Percentiles rank a stretch among this genome's conserved stretches.
Evolutionary conservation across 176 grass and related monocot species (phyloP).

Genomic region (Aegilops longissima): DNA sequence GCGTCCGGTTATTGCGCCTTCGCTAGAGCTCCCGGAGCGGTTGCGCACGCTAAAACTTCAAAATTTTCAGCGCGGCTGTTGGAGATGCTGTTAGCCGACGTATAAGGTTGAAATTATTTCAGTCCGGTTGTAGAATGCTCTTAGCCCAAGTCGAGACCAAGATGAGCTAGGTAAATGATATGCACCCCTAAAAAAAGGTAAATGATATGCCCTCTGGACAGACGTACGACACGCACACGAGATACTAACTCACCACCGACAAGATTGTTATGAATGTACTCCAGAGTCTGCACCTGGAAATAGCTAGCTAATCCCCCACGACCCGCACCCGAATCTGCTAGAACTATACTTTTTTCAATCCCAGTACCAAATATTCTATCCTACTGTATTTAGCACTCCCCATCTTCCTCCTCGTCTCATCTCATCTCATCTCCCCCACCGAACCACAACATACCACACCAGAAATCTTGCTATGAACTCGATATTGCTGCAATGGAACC

Average conservation of each 20-base stretch:
- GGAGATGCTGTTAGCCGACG: too few species aligned
- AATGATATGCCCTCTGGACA: too few species aligned
- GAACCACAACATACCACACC: not conserved
- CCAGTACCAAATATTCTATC: constrained; percentile 12
- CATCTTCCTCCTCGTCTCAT: not conserved
- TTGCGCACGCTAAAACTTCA: too few species aligned
- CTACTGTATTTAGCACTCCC: constrained; percentile 2
- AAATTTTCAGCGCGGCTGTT: too few species aligned
- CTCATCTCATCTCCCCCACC: not conserved
- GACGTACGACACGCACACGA: too few species aligned
- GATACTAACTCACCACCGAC: not conserved
- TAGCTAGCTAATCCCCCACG: not conserved
- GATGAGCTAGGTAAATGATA: too few species aligned
- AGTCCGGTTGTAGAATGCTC: too few species aligned
- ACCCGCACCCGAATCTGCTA: not conserved
- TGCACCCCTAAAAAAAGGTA: too few species aligned
- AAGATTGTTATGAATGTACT: constrained; percentile 32
- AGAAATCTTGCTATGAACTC: not conserved
- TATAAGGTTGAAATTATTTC: too few species aligned
- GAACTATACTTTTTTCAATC: not conserved
- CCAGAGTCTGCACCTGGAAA: constrained; percentile 11
- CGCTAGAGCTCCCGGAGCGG: too few species aligned
- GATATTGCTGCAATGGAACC: not conserved
- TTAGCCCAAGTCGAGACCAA: too few species aligned
- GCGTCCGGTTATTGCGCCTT: too few species aligned